Evolutionary conservation across 2,329 filamentous ascomycete species (phyloP).

Genomic region (Colletotrichum plurivorum): DNA sequence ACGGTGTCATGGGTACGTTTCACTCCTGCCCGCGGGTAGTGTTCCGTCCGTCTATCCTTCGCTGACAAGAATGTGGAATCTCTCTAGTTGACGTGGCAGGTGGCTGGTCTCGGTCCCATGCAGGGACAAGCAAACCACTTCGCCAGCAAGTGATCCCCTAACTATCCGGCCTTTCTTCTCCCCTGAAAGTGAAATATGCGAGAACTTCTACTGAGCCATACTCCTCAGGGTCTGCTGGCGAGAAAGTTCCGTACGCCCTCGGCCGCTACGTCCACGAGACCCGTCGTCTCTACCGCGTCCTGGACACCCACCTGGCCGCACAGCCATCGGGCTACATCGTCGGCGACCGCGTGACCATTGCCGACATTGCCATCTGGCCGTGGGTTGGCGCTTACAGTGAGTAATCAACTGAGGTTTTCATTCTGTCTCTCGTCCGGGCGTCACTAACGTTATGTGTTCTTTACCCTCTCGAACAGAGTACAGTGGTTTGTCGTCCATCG

Average conservation of each 20-base stretch:
- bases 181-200: too few species aligned
- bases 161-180: too few species aligned
- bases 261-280: constrained; percentile 88
- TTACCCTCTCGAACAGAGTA: too few species aligned
- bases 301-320: constrained; percentile 78
- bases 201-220: background rate
- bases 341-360: constrained; percentile 79
- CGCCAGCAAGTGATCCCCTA: constrained; percentile 61
- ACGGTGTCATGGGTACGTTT: constrained; percentile 78
- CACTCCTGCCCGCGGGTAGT: too few species aligned
- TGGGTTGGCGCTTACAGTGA: constrained; percentile 72
- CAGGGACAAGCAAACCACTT: constrained; percentile 91
- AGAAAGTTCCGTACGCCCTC: constrained; percentile 86
- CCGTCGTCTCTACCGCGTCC: constrained; percentile 82
- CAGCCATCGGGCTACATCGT: constrained; percentile 71
- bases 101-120: constrained; percentile 86
- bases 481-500: constrained; percentile 67
- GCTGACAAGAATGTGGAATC: constrained; percentile 15
- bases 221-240: constrained; percentile 77
- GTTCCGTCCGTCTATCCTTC: background rate
- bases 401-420: too few species aligned
- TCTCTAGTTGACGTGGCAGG: constrained; percentile 76
- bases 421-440: too few species aligned
- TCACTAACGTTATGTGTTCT: too few species aligned
- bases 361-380: constrained; percentile 85